Percentiles rank a stretch among this genome's conserved stretches.
phyloP scores from a whole-genome alignment of 176 grass and related monocot species.

The Rhynchospora tenuis region DNA sequence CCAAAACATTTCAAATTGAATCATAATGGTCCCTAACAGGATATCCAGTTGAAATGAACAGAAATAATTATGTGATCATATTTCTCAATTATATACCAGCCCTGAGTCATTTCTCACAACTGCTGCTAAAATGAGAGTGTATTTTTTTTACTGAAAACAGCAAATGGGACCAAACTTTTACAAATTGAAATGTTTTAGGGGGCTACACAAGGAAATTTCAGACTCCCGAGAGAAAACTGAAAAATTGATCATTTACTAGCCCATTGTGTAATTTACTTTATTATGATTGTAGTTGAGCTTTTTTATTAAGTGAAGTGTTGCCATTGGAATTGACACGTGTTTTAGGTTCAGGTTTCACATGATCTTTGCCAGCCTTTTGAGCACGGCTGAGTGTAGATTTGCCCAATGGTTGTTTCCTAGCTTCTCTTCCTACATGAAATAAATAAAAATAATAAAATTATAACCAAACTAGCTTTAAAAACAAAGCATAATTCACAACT shows the following conservation, averaged over 20 bases:
- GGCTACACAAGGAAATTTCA: not conserved
- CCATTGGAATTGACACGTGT: not conserved
- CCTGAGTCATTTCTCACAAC: not conserved
- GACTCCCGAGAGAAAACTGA: not conserved
- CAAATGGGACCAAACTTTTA: not conserved
- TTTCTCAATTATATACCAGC: not conserved
- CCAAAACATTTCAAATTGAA: slow-evolving; percentile 16
- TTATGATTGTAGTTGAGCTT: not conserved
- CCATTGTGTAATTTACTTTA: not conserved
- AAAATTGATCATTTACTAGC: not conserved
- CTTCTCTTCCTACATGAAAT: slow-evolving; percentile 17
- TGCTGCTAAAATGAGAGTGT: not conserved
- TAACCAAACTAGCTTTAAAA: not conserved
- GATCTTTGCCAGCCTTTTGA: slow-evolving; percentile 15
- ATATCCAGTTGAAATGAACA: not conserved
- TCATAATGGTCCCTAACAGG: slow-evolving; percentile 1
- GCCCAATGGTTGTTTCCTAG: slow-evolving; percentile 20
- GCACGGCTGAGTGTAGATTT: slow-evolving; percentile 17
- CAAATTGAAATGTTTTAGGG: not conserved
- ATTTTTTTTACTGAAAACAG: not conserved
- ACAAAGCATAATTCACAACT: not conserved
- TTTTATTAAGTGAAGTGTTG: not conserved
- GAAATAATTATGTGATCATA: not conserved
- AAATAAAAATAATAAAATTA: not conserved
- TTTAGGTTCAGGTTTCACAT: slow-evolving; percentile 17